Evolutionary conservation across 129 eudicot species (phyloP), one percentile per base, ranked within the genome.

Genomic region (carrot (Daucus carota)): DNA sequence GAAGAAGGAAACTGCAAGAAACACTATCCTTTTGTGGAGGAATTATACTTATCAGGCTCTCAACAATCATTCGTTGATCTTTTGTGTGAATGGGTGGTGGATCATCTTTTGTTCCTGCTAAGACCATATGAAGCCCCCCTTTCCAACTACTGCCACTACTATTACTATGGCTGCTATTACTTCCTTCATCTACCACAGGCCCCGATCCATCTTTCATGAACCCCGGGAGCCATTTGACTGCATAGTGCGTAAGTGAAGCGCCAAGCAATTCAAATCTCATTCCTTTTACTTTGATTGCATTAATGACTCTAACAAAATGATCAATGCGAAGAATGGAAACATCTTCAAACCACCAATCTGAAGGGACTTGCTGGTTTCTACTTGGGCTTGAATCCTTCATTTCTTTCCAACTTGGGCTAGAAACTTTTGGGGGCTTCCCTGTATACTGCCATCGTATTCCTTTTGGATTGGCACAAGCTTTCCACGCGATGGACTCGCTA

Each of bases 301-400:
- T 88, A 1, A 90, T 82, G 36, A 93, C 98, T 6, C 98, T 87
- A 40, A 93, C 98, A 62, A 93, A 90, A 66, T 90, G 97, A 80
- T 90, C 98, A 70, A 93, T 93, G 70, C 90, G 79, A 8, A 93
- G 89, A 43, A 88, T 80, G 14, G 97, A 87, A 12, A 87, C 86
- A 70, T 90, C 96, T 70, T 93, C 98, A 80, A 83, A 93, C 98
- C 98, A 93, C 98, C 98, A 93, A 76, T 90, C 91, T 6, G 89
- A 80, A 6, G 99, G 99, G 28, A 80, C 97, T 42, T 79, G 92
- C 0, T 77, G 80, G 79, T 80, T 83, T 68, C 97, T 78, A 71
- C 90, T 88, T 3, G 90, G 90, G 86, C 93, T 83, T 2, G 92
- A 81, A 29, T 86, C 96, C 60, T 92, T 92, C 87, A 77, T 81